phyloP scores from a whole-genome alignment of 2,329 filamentous ascomycete genomes.

The Aspergillus sergii region DNA sequence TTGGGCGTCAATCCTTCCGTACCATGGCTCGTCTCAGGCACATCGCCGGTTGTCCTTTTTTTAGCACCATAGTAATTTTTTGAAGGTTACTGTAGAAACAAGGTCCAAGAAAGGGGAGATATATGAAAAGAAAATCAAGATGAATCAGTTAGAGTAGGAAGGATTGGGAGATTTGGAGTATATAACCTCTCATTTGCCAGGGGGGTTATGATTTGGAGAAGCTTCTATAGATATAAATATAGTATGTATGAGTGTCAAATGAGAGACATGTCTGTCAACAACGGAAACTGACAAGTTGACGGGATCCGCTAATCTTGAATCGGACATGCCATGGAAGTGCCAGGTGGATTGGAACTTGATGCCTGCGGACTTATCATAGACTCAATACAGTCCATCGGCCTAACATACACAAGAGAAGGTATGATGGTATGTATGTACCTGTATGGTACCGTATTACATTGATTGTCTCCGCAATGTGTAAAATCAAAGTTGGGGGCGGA shows the following conservation, averaged over 20 bases:
- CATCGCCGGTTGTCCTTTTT: neutral
- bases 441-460: slow-evolving; percentile 4
- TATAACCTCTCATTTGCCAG: neutral
- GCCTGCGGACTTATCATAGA: neutral
- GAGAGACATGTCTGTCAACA: neutral
- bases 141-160: neutral
- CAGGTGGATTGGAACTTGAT: neutral
- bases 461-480: neutral
- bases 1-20: slow-evolving; percentile 15
- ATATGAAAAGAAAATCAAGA: neutral
- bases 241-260: neutral
- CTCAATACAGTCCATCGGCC: neutral
- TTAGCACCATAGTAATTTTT: neutral
- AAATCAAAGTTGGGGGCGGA: neutral
- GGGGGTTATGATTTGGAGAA: neutral
- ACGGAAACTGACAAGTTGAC: neutral
- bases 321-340: neutral
- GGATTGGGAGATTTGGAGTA: neutral
- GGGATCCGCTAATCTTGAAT: neutral
- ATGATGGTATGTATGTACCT: neutral
- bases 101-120: neutral
- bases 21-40: slow-evolving; percentile 10
- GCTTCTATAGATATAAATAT: neutral
- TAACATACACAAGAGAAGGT: neutral
- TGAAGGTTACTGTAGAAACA: no score